A percentile compares a stretch with the other conserved stretches of the same genome.
Conservation (phyloP, 1,284 basidiomycete genomes). For the Cryptococcus neoformans region DNA sequence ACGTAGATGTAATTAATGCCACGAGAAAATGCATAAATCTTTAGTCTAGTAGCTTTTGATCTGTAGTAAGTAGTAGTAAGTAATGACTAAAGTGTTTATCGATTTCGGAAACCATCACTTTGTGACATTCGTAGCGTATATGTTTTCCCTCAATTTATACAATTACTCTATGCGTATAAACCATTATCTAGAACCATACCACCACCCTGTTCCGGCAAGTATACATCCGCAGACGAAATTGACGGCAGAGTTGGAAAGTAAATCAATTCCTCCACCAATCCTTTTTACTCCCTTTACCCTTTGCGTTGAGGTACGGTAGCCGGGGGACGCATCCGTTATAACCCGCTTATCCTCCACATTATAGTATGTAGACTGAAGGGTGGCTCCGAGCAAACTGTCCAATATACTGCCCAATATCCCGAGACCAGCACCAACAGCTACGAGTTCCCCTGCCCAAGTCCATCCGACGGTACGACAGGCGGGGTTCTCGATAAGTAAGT, state of each 20-base stretch:
- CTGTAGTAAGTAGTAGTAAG: no score
- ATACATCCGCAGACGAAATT: constrained; percentile 33
- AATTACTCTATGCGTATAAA: no score
- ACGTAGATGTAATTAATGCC: no score
- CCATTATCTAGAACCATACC: constrained; percentile 14
- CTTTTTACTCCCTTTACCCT: constrained; percentile 52
- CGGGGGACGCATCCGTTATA: constrained; percentile 58
- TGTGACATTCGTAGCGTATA: not conserved
- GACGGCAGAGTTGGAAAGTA: constrained; percentile 63
- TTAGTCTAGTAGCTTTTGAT: no score
- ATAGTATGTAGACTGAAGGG: constrained; percentile 77
- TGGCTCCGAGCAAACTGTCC: constrained; percentile 84
- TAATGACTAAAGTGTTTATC: no score
- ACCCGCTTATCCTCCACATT: constrained; percentile 62
- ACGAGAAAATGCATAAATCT: no score
- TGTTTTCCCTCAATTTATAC: not conserved
- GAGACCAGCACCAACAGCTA: constrained; percentile 60
- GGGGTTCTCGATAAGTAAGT: constrained; percentile 63
- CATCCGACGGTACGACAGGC: constrained; percentile 50
- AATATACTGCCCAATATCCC: constrained; percentile 76
- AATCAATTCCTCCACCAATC: constrained; percentile 63
- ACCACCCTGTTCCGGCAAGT: constrained; percentile 32
- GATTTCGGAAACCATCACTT: not conserved
- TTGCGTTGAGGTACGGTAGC: no score
- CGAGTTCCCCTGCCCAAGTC: constrained; percentile 44